phyloP scores from a whole-genome alignment of 805 yeast species.

The Lipomyces starkeyi region DNA sequence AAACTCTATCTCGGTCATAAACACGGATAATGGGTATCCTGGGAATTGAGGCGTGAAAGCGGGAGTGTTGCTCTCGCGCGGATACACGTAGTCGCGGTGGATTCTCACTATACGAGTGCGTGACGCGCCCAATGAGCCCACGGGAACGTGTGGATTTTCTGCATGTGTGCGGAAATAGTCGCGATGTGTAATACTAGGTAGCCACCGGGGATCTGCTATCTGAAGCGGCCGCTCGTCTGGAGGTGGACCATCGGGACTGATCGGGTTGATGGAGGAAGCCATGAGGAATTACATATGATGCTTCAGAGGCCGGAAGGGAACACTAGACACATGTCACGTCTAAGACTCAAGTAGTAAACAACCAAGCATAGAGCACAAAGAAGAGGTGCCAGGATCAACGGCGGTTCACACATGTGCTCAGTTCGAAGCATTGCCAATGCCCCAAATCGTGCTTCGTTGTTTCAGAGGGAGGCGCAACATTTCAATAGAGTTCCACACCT shows the following conservation, averaged over 20 bases:
- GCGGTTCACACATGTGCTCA: too few relatives aligned
- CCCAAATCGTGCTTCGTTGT: too few relatives aligned
- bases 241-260: not conserved
- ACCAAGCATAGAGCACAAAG: too few relatives aligned
- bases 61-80: constrained; percentile 8
- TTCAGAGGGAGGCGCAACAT: too few relatives aligned
- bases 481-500: too few relatives aligned
- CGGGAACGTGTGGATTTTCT: constrained; percentile 10
- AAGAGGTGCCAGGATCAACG: too few relatives aligned
- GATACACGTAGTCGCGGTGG: constrained; percentile 13
- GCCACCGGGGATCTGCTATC: constrained; percentile 23
- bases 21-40: constrained; percentile 21
- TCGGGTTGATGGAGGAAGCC: not conserved
- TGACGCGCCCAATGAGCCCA: not conserved
- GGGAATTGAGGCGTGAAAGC: constrained; percentile 10
- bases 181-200: constrained; percentile 13
- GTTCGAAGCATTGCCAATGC: too few relatives aligned
- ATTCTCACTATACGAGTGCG: constrained; percentile 20
- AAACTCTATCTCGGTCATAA: constrained; percentile 17
- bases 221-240: constrained; percentile 10
- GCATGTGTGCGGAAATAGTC: constrained; percentile 21
- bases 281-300: too few relatives aligned
- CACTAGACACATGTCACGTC: too few relatives aligned
- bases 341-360: too few relatives aligned
- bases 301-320: too few relatives aligned